These are phyloP conservation scores for Scheffersomyces spartinae DNA, from an alignment of 805 yeast genomes.

Conservation along the genomic window DNA sequence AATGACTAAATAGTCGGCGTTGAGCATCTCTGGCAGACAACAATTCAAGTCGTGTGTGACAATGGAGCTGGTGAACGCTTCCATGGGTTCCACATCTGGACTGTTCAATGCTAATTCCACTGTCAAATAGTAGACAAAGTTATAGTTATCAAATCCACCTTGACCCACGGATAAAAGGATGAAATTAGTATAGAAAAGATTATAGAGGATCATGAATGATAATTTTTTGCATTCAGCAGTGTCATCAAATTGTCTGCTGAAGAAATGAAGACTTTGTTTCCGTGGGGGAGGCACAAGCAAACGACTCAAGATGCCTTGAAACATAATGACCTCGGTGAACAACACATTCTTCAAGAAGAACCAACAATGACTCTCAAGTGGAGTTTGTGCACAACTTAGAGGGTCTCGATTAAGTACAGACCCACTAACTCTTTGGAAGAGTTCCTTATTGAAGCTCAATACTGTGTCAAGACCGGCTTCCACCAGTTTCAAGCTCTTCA, in stretches of 20 bases:
- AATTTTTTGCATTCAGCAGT: constrained; percentile 16
- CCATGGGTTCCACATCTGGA: constrained; percentile 14
- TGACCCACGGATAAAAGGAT: constrained; percentile 44
- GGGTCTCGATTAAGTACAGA: constrained; percentile 8
- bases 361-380: constrained; percentile 25
- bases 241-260: no score
- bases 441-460: constrained; percentile 5
- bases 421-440: constrained; percentile 10
- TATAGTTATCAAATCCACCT: constrained; percentile 55
- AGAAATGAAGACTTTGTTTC: constrained; percentile 7
- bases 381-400: no score
- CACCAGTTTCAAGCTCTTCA: no score
- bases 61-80: constrained; percentile 19
- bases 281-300: no score
- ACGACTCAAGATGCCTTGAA: constrained; percentile 37
- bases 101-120: constrained; percentile 25
- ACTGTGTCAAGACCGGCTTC: constrained; percentile 2
- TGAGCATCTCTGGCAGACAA: constrained; percentile 15
- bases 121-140: constrained; percentile 42
- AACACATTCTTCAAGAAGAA: constrained; percentile 26
- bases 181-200: constrained; percentile 34
- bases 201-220: constrained; percentile 20
- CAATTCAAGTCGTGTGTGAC: no score
- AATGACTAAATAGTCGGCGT: constrained; percentile 14
- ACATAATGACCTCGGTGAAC: constrained; percentile 37